A percentile compares a stretch with the other conserved stretches of the same genome.
phyloP scores from a whole-genome alignment of 1,284 basidiomycete genomes.

The Austropuccinia psidii region DNA sequence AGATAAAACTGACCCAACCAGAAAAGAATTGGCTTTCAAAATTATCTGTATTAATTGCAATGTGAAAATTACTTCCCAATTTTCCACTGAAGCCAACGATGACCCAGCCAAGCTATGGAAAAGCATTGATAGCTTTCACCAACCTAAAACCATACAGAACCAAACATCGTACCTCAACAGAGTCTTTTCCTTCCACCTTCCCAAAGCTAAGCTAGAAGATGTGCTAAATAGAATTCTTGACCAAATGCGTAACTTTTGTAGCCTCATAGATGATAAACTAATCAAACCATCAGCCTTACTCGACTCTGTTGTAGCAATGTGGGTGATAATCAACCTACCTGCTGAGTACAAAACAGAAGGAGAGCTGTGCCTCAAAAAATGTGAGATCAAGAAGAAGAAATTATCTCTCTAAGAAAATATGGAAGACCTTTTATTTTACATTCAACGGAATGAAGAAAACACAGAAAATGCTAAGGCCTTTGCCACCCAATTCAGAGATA shows the following conservation, averaged over 20 bases:
- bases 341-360: neutral
- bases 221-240: neutral
- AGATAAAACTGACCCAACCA: neutral
- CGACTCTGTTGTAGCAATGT: neutral
- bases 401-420: neutral
- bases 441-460: neutral
- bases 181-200: neutral
- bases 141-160: neutral
- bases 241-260: neutral
- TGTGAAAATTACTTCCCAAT: neutral
- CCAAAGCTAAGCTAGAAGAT: neutral
- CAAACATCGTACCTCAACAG: neutral
- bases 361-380: neutral
- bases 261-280: neutral
- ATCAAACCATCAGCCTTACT: neutral
- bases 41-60: neutral
- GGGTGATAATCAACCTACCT: neutral
- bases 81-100: neutral
- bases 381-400: neutral
- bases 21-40: neutral
- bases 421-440: neutral
- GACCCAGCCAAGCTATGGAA: neutral
- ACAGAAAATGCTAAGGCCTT: too few relatives aligned
- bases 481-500: too few relatives aligned
- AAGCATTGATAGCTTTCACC: neutral